phyloP scores from a whole-genome alignment of 768 basidiomycete genomes.

The Lentinula raphanica region DNA sequence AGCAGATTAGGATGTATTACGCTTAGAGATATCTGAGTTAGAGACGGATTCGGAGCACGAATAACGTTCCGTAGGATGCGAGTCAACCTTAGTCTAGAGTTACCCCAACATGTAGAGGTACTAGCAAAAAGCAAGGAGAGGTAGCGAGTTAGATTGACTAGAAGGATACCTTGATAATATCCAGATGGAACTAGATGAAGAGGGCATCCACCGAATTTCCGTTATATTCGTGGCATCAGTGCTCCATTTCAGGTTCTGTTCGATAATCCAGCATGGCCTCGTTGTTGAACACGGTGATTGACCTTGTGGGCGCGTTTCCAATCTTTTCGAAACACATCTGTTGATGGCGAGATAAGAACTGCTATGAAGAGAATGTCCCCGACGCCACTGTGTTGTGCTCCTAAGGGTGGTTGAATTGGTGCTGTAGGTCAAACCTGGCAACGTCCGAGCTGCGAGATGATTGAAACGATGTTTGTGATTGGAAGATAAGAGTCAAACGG shows the following conservation, averaged over 20 bases:
- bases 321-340: too few relatives aligned
- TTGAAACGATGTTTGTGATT: background rate
- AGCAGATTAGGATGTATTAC: background rate
- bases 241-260: background rate
- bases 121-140: background rate
- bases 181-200: background rate
- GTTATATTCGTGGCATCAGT: background rate
- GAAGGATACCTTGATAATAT: background rate
- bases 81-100: background rate
- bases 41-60: background rate
- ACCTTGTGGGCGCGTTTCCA: background rate
- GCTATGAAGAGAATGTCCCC: background rate
- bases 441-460: background rate
- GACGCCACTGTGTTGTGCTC: background rate
- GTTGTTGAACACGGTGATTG: background rate
- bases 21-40: too few relatives aligned
- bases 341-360: background rate
- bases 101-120: background rate
- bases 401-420: too few relatives aligned
- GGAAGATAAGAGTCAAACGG: background rate
- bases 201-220: background rate
- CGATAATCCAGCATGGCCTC: background rate
- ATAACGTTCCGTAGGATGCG: background rate
- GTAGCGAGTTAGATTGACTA: background rate
- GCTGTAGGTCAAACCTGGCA: background rate